Base-by-base conservation (phyloP, 805 yeast genomes). In the Zygotorulaspora sp. region DNA sequence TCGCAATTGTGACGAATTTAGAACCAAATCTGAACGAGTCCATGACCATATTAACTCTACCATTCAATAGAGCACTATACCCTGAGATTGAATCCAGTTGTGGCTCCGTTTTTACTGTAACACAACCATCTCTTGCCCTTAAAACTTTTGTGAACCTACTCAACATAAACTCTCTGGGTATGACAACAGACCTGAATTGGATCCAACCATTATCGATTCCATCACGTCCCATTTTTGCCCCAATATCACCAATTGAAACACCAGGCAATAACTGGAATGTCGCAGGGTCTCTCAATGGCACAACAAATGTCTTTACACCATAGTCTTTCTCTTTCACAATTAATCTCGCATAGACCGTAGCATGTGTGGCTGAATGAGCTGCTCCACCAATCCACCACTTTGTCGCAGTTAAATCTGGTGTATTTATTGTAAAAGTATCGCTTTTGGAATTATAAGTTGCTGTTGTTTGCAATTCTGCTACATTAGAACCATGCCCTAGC, bases 351-450 rank as follows among this genome's bases (percentile, higher is more conserved):
- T 80, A 89, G 17, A 78, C 83, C n/a, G 80, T 77, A 16, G 86
- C 70, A 65, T 89, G 96, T 19, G 89, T 86, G 5, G 96, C 86
- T 14, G 95, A 80, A 62, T 86, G 94, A 8, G 96, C 96, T 28
- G 96, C 96, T 52, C 97, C 97, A 32, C 97, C 97, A 54, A 89
- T 89, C 97, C 97, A 89, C 96, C 97, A 89, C 62, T 89, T 89
- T 17, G 96, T 88, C 30, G 97, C 96, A 24, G 94, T 89, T 38
- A 84, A 62, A 57, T 88, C 84, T 1, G 97, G 97, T 9, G 97
- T 89, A 58, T 85, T 75, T 53, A 89, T 78, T 38, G 74, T 58
- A 56, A 89, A 84, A 46, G 78, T 78, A 52, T 86, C 85, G 19
- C 71, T 72, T 12, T 63, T 65, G 13, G 68, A 65, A 59, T 86